Evolutionary conservation across 192 early-diverging fungal genomes (phyloP).

Genomic region (Rhizophagus prolifer): DNA sequence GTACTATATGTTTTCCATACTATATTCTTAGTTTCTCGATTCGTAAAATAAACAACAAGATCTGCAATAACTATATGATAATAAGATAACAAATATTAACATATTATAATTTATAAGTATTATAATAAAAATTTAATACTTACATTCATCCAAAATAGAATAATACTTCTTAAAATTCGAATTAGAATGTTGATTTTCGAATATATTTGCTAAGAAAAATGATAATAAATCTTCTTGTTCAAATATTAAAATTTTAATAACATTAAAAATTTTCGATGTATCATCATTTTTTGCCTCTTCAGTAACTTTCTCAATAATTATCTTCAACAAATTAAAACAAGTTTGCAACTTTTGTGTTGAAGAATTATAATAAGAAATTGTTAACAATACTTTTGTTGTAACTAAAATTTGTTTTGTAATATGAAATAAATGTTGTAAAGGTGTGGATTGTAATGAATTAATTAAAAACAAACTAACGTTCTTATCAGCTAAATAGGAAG

Average conservation of each 20-base stretch:
- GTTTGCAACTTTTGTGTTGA: not conserved
- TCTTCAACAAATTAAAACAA: not conserved
- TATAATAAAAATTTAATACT: not conserved
- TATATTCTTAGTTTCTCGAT: not conserved
- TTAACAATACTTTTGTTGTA: not conserved
- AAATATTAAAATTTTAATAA: not conserved
- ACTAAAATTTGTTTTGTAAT: not conserved
- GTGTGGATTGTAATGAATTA: not conserved
- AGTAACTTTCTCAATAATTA: not conserved
- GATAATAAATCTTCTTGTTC: not conserved
- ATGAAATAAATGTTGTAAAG: not conserved
- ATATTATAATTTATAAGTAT: not conserved
- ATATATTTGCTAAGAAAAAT: not conserved
- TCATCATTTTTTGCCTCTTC: not conserved
- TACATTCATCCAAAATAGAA: not conserved
- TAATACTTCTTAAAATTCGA: not conserved
- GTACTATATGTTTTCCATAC: not conserved
- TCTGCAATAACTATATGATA: not conserved
- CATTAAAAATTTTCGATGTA: not conserved
- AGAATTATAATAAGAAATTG: not conserved
- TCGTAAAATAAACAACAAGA: not conserved
- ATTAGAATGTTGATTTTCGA: not conserved
- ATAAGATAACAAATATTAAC: not conserved
- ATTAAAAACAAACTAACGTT: not conserved
- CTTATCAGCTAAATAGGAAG: not conserved